Evolutionary conservation across 306 rosid genomes (phyloP).

Genomic region (Neltuma alba): DNA sequence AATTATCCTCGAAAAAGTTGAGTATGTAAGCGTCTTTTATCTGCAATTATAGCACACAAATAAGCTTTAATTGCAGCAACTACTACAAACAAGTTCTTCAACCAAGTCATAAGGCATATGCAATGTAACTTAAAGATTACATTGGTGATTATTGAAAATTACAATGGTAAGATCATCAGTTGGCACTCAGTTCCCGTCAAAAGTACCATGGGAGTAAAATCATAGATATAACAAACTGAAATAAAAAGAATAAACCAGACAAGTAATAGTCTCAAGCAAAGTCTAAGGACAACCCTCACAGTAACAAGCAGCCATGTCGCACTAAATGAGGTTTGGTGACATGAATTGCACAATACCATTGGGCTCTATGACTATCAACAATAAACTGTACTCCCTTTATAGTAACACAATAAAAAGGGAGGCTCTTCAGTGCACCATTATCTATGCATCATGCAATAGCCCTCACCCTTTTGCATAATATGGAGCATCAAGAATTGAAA

Average conservation of each 20-base stretch:
- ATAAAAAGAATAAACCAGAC: not conserved
- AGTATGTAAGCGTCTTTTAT: too few relatives aligned
- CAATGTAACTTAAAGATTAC: too few relatives aligned
- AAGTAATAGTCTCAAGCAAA: not conserved
- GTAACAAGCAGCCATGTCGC: not conserved
- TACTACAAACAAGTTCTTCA: constrained; percentile 26
- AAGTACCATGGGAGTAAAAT: not conserved
- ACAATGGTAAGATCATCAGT: not conserved
- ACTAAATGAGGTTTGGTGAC: too few relatives aligned
- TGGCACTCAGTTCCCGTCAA: not conserved
- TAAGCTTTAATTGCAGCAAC: constrained; percentile 13
- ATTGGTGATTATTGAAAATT: too few relatives aligned
- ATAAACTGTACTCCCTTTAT: too few relatives aligned
- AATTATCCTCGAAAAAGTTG: constrained; percentile 78
- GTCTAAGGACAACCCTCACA: not conserved
- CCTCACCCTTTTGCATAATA: not conserved
- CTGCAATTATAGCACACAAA: constrained; percentile 53
- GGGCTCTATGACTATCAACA: too few relatives aligned
- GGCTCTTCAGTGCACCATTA: too few relatives aligned
- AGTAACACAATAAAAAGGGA: too few relatives aligned
- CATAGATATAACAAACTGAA: not conserved
- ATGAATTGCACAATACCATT: too few relatives aligned
- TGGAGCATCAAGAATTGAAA: not conserved
- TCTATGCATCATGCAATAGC: not conserved
- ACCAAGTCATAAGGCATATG: not conserved